Base-by-base conservation (phyloP, 345 rosid genomes). In the Eucalyptus polybractea region DNA sequence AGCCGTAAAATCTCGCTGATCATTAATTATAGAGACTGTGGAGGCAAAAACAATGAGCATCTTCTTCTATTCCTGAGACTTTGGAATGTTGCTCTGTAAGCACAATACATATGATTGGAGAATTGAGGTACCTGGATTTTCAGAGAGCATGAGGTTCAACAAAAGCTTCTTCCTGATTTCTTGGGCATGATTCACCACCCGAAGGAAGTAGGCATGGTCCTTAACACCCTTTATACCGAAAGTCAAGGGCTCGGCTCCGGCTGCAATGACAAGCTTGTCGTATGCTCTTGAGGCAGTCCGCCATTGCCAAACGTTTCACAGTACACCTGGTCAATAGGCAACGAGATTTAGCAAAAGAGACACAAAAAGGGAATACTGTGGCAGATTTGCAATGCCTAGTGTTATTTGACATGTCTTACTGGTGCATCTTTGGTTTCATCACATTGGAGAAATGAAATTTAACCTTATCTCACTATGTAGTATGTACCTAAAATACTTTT, bases 151-250 rank as follows among this genome's bases (percentile, higher is more conserved):
- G 85, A 98, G 94, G 91, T 98, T 97, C 90, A 97, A 92, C 76
- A 98, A 97, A 91, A 98, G 98, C 92, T 94, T 98, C 93, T 95
- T 96, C 87, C 96, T 95, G 58, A 98, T 97, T 89, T 98, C 98
- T 89, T 96, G 99, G 88, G 99, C 99, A 72, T 95, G 99, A 86
- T 93, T 92, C 91, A 98, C 99, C 93, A 97, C 99, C 14, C 99
- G 97, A 11, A 97, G 98, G 92, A 98, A 98, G 80, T 90, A 95
- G 24, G 99, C 98, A 87, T 98, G 95, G 62, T 95, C 99, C n/a
- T 93, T 88, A 51, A 98, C n/a, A n/a, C n/a, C n/a, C n/a, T n/a
- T n/a, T n/a, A n/a, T n/a, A n/a, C n/a, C n/a, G n/a, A n/a, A 98
- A 87, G 99, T 98, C 88, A 96, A 88, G 45, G 99, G 98, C 93